These are phyloP conservation scores for Ulota crispa DNA, from an alignment of 225 moss, liverwort and hornwort genomes.

Conservation along the genomic window DNA sequence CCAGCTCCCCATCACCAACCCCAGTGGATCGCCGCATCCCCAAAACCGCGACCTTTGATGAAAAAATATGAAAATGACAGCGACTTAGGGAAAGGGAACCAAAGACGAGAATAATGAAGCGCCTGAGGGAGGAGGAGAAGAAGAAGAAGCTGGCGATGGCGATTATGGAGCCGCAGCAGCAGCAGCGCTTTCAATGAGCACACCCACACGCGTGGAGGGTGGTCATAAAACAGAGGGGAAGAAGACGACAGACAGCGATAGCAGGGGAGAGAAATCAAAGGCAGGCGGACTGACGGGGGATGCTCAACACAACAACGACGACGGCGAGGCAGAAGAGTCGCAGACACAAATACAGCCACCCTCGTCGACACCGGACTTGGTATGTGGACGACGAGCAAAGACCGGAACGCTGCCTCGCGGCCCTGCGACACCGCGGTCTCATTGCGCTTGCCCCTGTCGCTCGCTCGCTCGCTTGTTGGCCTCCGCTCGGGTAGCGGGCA, in stretches of 20 bases:
- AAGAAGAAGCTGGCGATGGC: conserved; percentile 10
- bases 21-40: conserved; percentile 15
- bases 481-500: neutral
- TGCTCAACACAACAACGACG: neutral
- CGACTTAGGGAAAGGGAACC: too few species aligned
- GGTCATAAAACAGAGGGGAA: neutral
- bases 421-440: neutral
- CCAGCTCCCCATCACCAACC: conserved; percentile 17
- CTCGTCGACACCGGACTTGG: conserved; percentile 21
- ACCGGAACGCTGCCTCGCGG: conserved; percentile 11
- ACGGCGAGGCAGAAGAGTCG: conserved; percentile 13
- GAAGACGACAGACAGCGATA: neutral
- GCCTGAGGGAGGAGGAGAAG: neutral
- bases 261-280: neutral
- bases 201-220: conserved; percentile 7
- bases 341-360: conserved; percentile 21
- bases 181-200: neutral
- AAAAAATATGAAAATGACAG: too few species aligned
- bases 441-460: too few species aligned
- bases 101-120: neutral
- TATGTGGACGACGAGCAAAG: conserved; percentile 31
- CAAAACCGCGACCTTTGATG: neutral
- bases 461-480: neutral
- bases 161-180: conserved; percentile 5
- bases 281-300: neutral